These are phyloP conservation scores for Penicillium sp. DNA, from an alignment of 2,329 filamentous ascomycete genomes.

Conservation along the genomic window DNA sequence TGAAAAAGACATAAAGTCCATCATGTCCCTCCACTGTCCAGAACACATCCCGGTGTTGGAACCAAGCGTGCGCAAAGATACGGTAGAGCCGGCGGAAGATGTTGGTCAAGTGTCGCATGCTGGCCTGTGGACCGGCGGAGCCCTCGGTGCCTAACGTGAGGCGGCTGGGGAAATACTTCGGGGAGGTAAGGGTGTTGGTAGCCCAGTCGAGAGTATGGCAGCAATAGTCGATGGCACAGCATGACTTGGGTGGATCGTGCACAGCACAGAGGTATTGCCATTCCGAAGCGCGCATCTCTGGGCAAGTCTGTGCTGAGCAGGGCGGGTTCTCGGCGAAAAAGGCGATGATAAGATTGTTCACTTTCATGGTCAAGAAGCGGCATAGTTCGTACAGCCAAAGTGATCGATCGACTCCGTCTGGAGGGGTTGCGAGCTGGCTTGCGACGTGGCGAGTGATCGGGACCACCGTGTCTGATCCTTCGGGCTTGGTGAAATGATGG, in stretches of 20 bases:
- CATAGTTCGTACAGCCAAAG: constrained; percentile 98
- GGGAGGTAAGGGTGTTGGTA: constrained; percentile 89
- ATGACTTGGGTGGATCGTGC: constrained; percentile 94
- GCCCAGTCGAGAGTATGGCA: constrained; percentile 99
- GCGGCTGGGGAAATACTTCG: constrained; percentile 92
- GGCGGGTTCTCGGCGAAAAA: constrained; percentile 91
- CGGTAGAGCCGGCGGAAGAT: constrained; percentile 93
- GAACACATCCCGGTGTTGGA: constrained; percentile 93
- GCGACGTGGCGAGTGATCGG: constrained; percentile 80
- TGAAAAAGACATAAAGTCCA: constrained; percentile 96
- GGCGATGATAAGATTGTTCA: constrained; percentile 88
- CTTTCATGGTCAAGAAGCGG: constrained; percentile 92
- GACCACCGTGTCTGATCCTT: constrained; percentile 63
- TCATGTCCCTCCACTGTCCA: constrained; percentile 90
- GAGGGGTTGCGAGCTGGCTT: constrained; percentile 76
- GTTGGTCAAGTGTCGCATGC: constrained; percentile 77
- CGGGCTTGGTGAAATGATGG: constrained; percentile 74
- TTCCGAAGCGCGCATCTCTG: constrained; percentile 97
- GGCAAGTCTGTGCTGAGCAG: constrained; percentile 87
- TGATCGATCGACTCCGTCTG: constrained; percentile 79
- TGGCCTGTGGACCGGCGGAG: constrained; percentile 51
- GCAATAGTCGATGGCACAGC: constrained; percentile 98
- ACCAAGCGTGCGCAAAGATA: constrained; percentile 99
- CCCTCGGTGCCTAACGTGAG: constrained; percentile 63
- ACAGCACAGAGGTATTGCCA: constrained; percentile 99